phyloP scores from a whole-genome alignment of 768 basidiomycete species.

The Lentinula guzmanii region DNA sequence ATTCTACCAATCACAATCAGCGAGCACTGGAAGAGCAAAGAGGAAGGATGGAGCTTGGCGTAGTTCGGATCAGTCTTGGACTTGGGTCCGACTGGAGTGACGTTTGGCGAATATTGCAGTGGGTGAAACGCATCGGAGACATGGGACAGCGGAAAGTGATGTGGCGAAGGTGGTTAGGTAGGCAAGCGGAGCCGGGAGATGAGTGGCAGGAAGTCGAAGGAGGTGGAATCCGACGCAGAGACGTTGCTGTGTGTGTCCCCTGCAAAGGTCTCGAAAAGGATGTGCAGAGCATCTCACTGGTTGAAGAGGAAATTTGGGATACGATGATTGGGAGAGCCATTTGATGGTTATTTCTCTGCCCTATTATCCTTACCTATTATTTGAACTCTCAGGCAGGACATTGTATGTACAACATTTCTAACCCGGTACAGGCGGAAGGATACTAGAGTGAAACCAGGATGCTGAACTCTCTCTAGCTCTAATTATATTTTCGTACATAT shows the following conservation, averaged over 20 bases:
- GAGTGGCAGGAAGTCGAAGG: conserved; percentile 2
- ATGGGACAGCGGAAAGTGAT: neutral
- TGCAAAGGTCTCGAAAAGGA: neutral
- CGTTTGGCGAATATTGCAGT: conserved; percentile 51
- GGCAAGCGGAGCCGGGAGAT: neutral
- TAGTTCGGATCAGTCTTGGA: conserved; percentile 73
- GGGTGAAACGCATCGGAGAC: conserved; percentile 18
- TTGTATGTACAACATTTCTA: neutral
- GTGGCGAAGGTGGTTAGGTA: neutral
- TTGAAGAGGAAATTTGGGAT: neutral
- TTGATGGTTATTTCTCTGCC: neutral
- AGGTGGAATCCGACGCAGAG: neutral
- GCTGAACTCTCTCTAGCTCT: neutral
- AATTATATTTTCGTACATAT: neutral
- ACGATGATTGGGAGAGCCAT: neutral
- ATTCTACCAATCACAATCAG: neutral
- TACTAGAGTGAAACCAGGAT: neutral
- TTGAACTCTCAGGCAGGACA: neutral
- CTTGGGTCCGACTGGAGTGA: conserved; percentile 77
- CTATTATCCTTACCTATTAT: neutral
- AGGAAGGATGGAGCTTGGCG: conserved; percentile 37
- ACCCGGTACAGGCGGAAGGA: neutral
- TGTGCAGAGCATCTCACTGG: neutral
- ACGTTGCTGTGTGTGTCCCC: neutral
- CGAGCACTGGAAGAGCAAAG: neutral